phyloP scores from a whole-genome alignment of 768 basidiomycete species.

The Termitomyces sp. region DNA sequence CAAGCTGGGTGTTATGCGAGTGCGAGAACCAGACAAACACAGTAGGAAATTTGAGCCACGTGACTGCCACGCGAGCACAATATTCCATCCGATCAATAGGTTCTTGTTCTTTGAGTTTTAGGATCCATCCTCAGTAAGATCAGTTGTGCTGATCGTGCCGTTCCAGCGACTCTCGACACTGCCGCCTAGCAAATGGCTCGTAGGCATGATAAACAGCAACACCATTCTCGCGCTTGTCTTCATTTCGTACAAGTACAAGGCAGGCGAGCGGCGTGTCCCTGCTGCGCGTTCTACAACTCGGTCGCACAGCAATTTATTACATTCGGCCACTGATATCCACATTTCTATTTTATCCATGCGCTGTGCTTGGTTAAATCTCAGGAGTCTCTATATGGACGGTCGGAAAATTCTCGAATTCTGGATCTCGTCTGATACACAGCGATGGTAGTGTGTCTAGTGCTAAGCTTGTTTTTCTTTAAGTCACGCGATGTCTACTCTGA shows the following conservation, averaged over 20 bases:
- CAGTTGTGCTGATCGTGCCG: background rate
- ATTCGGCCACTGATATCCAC: background rate
- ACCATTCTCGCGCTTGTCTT: background rate
- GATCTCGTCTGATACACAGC: background rate
- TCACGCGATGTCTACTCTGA: too few relatives aligned
- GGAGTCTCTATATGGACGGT: background rate
- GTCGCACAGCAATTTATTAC: background rate
- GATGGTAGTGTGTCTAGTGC: background rate
- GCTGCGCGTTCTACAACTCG: background rate
- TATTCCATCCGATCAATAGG: background rate
- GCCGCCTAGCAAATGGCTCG: too few relatives aligned
- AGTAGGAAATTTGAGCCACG: slow-evolving; percentile 8
- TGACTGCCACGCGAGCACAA: slow-evolving; percentile 13
- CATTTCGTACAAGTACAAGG: background rate
- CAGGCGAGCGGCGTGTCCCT: background rate
- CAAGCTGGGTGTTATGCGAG: slow-evolving; percentile 11
- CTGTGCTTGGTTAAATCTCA: background rate
- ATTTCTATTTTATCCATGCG: background rate
- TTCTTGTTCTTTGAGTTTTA: too few relatives aligned
- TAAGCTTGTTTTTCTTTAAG: background rate
- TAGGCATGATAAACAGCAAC: background rate
- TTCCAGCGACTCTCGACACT: background rate
- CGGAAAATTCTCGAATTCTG: background rate
- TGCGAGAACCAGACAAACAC: slow-evolving; percentile 4
- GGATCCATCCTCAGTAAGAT: background rate